phyloP scores from a whole-genome alignment of 192 early-diverging fungal species.

The Dimargaris verticillata region DNA sequence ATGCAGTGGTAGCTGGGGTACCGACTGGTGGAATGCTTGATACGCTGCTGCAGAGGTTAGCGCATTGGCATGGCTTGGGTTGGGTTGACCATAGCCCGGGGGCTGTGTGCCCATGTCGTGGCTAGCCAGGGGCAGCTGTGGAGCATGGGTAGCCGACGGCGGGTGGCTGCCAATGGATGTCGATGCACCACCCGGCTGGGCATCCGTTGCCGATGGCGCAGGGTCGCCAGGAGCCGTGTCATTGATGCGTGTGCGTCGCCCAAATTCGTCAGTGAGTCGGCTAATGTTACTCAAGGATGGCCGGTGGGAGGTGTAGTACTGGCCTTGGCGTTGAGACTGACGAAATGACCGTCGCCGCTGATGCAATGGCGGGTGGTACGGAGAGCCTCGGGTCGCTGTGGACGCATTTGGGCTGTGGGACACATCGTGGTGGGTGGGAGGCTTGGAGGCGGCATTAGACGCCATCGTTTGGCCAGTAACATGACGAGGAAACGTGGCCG shows the following conservation, averaged over 20 bases:
- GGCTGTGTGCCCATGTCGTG: too few species aligned
- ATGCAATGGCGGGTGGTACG: not conserved
- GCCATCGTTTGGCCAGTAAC: not conserved
- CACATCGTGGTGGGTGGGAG: not conserved
- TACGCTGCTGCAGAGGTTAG: too few species aligned
- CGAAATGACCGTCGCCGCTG: slow-evolving; percentile 2
- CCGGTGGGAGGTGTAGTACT: not conserved
- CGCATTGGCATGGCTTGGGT: too few species aligned
- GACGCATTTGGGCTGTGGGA: not conserved
- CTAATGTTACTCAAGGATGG: not conserved
- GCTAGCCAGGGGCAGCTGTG: too few species aligned
- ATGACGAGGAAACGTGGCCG: not conserved
- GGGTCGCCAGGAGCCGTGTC: not conserved
- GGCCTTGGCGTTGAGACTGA: not conserved
- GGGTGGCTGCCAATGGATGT: too few species aligned
- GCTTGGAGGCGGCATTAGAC: not conserved
- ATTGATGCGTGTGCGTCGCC: not conserved
- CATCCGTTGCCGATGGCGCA: too few species aligned
- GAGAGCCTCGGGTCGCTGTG: not conserved
- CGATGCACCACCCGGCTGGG: too few species aligned
- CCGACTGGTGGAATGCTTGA: too few species aligned
- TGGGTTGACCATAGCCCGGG: too few species aligned
- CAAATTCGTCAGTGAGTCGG: slow-evolving; percentile 2
- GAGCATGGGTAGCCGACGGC: too few species aligned
- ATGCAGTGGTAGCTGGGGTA: too few species aligned